Percentiles rank a stretch among this genome's conserved stretches.
phyloP scores from a whole-genome alignment of 768 basidiomycete species.

The Xerocomellus intermedius region DNA sequence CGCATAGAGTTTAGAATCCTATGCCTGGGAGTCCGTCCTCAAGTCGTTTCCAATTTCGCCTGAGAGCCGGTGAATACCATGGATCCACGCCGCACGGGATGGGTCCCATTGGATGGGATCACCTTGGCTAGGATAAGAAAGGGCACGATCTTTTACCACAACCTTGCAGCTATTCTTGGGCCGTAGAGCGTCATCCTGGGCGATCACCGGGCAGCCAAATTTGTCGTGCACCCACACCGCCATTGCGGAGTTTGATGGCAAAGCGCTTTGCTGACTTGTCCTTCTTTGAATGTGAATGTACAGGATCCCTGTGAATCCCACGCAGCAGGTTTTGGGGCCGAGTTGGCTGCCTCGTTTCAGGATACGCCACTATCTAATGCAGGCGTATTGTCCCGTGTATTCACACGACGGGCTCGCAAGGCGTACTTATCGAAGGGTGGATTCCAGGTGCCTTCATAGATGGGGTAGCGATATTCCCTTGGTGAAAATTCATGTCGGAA shows the following conservation, averaged over 20 bases:
- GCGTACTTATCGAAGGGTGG: background rate
- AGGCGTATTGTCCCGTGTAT: conserved; percentile 7
- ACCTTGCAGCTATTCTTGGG: conserved; percentile 12
- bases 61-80: conserved; percentile 17
- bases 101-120: conserved; percentile 4
- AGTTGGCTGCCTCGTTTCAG: conserved; percentile 7
- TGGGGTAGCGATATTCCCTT: background rate
- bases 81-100: background rate
- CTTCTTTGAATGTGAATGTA: background rate
- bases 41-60: conserved; percentile 10
- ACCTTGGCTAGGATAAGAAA: conserved; percentile 3
- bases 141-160: background rate
- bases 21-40: conserved; percentile 23
- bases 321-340: background rate
- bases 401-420: conserved; percentile 24
- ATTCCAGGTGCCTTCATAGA: conserved; percentile 23
- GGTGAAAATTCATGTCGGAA: background rate
- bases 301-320: conserved; percentile 2
- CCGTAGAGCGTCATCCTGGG: background rate
- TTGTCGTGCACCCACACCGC: background rate
- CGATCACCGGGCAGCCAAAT: conserved; percentile 6
- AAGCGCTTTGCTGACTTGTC: background rate
- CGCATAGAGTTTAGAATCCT: conserved; percentile 7
- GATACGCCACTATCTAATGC: conserved; percentile 14
- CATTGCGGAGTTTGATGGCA: conserved; percentile 7